phyloP scores from a whole-genome alignment of 345 rosid genomes.

The Limnanthes douglasii region DNA sequence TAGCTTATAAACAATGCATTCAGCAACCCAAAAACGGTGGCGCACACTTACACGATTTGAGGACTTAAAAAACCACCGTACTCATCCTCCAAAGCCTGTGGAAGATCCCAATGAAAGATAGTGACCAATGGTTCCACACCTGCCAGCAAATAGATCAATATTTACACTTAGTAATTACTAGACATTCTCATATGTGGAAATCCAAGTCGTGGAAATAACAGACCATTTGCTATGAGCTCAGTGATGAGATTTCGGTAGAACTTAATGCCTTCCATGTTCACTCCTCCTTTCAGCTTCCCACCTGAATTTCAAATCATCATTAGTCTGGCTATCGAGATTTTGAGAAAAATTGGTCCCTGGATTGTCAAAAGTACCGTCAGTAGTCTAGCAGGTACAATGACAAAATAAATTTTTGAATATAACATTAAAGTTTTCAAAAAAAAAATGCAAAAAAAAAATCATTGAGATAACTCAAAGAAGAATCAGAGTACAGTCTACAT shows the following conservation, averaged over 20 bases:
- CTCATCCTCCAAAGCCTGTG: conserved; percentile 19
- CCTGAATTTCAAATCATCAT: conserved; percentile 4
- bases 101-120: conserved; percentile 19
- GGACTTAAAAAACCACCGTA: conserved; percentile 19
- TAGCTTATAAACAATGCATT: no score
- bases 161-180: no score
- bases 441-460: not conserved
- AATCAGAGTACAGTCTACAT: not conserved
- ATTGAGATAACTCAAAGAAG: not conserved
- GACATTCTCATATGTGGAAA: no score
- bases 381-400: not conserved
- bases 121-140: conserved; percentile 13
- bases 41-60: conserved; percentile 17
- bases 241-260: conserved; percentile 35
- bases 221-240: conserved; percentile 26
- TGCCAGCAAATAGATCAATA: no score
- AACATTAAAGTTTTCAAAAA: not conserved
- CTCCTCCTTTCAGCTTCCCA: conserved; percentile 24
- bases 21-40: no score
- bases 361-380: no score
- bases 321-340: not conserved
- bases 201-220: no score
- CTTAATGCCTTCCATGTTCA: conserved; percentile 22
- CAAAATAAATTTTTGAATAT: not conserved
- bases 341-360: not conserved